A percentile compares a stretch with the other conserved stretches of the same genome.
Evolutionary conservation across 129 eudicot genomes (phyloP).

Genomic region (Kitagawia praeruptora): DNA sequence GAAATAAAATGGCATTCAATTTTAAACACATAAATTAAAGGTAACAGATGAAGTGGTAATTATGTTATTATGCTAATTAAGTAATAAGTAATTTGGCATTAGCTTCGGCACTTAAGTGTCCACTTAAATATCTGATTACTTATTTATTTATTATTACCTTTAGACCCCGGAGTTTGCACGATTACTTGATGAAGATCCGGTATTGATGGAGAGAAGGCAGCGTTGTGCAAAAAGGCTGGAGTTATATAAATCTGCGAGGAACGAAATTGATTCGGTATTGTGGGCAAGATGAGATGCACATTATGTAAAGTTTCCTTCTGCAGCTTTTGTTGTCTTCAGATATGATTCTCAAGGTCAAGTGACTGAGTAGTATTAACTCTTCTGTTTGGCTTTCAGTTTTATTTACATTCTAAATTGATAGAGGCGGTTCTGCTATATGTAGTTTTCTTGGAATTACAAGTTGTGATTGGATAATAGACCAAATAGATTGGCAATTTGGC

Average conservation of each 20-base stretch:
- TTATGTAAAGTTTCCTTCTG: background rate
- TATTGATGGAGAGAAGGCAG: conserved; percentile 41
- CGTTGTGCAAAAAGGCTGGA: conserved; percentile 39
- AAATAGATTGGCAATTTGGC: background rate
- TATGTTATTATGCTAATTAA: background rate
- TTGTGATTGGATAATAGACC: background rate
- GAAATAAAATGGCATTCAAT: background rate
- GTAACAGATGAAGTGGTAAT: background rate
- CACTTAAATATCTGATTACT: background rate
- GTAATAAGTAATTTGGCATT: background rate
- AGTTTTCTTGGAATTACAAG: background rate
- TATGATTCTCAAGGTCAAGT: background rate
- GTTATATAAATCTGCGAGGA: conserved; percentile 48
- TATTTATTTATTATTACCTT: background rate
- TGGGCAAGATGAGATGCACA: conserved; percentile 35
- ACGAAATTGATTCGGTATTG: conserved; percentile 46
- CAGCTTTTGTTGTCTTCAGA: background rate
- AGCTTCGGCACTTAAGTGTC: background rate
- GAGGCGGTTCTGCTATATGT: background rate
- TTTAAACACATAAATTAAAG: background rate
- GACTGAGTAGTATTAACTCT: background rate
- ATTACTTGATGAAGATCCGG: conserved; percentile 52
- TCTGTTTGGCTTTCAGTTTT: background rate
- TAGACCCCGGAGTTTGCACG: conserved; percentile 35
- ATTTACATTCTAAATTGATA: background rate